These are phyloP conservation scores for Pseudoturritis turrita DNA, from an alignment of 345 rosid genomes.

Conservation along the genomic window DNA sequence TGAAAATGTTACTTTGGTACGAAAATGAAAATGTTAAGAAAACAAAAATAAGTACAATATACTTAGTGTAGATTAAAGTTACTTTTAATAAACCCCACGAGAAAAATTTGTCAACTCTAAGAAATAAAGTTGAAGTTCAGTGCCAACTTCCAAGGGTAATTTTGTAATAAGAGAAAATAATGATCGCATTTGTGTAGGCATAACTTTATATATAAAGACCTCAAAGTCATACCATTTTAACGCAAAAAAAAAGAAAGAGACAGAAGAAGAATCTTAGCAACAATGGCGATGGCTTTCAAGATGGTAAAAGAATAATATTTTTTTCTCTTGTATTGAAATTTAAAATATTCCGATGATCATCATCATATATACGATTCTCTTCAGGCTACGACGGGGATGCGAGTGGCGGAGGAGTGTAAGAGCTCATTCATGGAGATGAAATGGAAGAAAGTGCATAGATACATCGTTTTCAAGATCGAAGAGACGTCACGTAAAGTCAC, in stretches of 20 bases:
- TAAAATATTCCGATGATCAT: neutral
- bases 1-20: too few relatives aligned
- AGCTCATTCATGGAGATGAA: constrained; percentile 92
- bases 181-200: constrained; percentile 30
- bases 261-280: constrained; percentile 16
- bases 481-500: constrained; percentile 80
- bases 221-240: constrained; percentile 5
- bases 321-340: neutral
- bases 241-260: neutral
- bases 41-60: neutral
- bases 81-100: neutral
- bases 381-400: constrained; percentile 93
- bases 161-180: constrained; percentile 32
- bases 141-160: neutral
- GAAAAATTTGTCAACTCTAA: neutral
- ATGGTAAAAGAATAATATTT: constrained; percentile 46
- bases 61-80: neutral
- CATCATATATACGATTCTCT: neutral
- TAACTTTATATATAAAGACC: constrained; percentile 48
- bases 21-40: neutral
- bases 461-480: constrained; percentile 91
- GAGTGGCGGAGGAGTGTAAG: constrained; percentile 86
- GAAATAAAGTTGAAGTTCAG: neutral
- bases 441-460: constrained; percentile 84
- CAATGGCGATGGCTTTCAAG: constrained; percentile 99